These are phyloP conservation scores for Gloeostereum incarnatum DNA, from an alignment of 768 basidiomycete species.

Conservation along the genomic window DNA sequence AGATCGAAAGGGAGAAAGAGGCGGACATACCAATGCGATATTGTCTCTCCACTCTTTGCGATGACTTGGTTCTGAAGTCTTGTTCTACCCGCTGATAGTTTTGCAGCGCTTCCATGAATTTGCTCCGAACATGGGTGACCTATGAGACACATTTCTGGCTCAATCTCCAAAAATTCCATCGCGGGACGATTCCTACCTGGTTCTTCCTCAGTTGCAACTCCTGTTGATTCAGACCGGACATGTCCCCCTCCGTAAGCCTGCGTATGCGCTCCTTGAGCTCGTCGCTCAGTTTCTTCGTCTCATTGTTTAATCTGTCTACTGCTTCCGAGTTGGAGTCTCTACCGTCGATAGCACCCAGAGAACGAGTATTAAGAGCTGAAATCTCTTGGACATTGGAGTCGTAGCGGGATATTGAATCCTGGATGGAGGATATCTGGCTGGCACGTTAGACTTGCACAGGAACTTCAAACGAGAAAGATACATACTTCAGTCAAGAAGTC, in stretches of 20 bases:
- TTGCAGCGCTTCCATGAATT: conserved; percentile 70
- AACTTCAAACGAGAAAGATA: too few relatives aligned
- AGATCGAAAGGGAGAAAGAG: background rate
- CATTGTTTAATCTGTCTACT: conserved; percentile 45
- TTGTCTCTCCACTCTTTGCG: conserved; percentile 64
- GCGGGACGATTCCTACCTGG: conserved; percentile 16
- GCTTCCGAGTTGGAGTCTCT: conserved; percentile 29
- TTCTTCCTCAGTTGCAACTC: conserved; percentile 30
- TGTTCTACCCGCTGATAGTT: conserved; percentile 72
- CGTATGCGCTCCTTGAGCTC: conserved; percentile 16
- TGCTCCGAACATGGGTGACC: conserved; percentile 52
- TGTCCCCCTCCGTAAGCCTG: background rate
- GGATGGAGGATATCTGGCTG: conserved; percentile 32
- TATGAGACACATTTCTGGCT: conserved; percentile 15
- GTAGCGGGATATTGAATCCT: conserved; percentile 28
- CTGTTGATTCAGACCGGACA: conserved; percentile 10
- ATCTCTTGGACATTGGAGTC: conserved; percentile 28
- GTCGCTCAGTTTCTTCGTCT: conserved; percentile 38
- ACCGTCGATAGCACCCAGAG: conserved; percentile 24
- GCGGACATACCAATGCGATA: conserved; percentile 58
- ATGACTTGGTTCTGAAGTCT: conserved; percentile 54
- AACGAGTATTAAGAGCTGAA: conserved; percentile 24
- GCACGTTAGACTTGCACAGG: too few relatives aligned
- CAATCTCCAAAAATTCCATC: background rate
- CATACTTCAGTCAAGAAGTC: too few relatives aligned